Evolutionary conservation across 208 protist genomes (phyloP).

Genomic region (Acanthamoeba royreba): DNA sequence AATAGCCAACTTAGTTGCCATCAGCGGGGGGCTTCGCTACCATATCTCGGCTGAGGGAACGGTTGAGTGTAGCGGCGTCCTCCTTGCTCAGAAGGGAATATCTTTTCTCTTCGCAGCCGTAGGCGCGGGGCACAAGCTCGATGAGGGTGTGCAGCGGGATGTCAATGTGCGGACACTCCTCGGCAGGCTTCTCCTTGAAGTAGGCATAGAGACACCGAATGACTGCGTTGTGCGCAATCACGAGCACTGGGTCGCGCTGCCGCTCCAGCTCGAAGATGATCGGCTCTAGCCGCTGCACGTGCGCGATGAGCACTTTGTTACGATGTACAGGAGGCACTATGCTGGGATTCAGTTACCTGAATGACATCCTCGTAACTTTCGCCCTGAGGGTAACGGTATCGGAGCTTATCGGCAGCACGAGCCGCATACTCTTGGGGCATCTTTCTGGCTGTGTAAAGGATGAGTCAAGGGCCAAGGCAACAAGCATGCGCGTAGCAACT

Average conservation of each 20-base stretch:
- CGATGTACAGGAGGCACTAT: neutral
- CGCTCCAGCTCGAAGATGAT: constrained; percentile 67
- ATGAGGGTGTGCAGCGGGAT: constrained; percentile 73
- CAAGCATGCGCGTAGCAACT: neutral
- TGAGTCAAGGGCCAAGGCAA: neutral
- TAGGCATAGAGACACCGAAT: constrained; percentile 68
- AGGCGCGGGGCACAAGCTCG: constrained; percentile 62
- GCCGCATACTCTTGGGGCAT: constrained; percentile 62
- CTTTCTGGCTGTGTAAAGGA: neutral
- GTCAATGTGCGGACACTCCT: constrained; percentile 60
- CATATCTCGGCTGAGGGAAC: neutral
- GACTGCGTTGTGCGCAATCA: constrained; percentile 70
- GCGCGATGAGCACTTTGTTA: neutral
- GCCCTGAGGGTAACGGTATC: constrained; percentile 64
- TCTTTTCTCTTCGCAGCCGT: constrained; percentile 62
- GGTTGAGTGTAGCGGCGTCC: neutral
- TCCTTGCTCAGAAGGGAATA: neutral
- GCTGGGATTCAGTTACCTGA: neutral
- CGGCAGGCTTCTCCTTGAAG: constrained; percentile 51
- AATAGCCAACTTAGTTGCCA: no score
- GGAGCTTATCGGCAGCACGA: constrained; percentile 57
- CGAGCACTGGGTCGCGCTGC: constrained; percentile 54
- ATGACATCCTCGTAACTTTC: constrained; percentile 60
- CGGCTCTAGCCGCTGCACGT: constrained; percentile 49
- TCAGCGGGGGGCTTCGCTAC: no score